Evolutionary conservation across 371 early-diverging fungal genomes (phyloP).

Genomic region (Lichtheimia ramosa): DNA sequence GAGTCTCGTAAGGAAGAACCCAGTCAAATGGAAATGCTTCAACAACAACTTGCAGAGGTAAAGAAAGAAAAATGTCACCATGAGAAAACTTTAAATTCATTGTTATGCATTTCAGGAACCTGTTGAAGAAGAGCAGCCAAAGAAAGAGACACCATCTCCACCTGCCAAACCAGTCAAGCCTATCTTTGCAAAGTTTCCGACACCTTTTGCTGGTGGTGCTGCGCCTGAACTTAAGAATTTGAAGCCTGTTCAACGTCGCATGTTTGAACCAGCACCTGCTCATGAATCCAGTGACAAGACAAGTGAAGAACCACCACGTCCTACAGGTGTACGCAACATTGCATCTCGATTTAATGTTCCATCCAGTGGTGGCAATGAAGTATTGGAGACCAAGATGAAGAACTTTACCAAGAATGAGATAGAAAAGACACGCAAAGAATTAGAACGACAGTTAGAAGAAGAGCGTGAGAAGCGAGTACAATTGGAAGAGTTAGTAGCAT

Average conservation of each 20-base stretch:
- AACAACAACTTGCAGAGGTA: conserved; percentile 37
- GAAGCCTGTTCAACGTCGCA: conserved; percentile 43
- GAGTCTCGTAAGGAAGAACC: conserved; percentile 25
- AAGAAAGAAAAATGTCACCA: not conserved
- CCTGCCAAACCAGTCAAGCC: conserved; percentile 65
- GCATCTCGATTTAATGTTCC: conserved; percentile 57
- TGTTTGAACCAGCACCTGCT: conserved; percentile 39
- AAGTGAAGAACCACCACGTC: conserved; percentile 34
- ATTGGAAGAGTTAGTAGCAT: conserved; percentile 46
- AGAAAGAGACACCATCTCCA: conserved; percentile 24
- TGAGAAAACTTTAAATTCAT: not conserved
- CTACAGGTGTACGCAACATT: conserved; percentile 54
- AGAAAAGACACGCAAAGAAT: conserved; percentile 53
- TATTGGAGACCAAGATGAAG: conserved; percentile 57
- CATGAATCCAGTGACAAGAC: conserved; percentile 18
- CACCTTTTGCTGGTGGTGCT: conserved; percentile 56
- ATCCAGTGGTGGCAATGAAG: conserved; percentile 47
- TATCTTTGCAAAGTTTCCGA: conserved; percentile 67
- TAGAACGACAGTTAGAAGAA: conserved; percentile 39
- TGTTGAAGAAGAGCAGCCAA: conserved; percentile 14
- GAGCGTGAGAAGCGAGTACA: conserved; percentile 51
- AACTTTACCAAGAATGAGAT: conserved; percentile 61
- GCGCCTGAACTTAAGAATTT: conserved; percentile 38
- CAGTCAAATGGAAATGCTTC: conserved; percentile 45
- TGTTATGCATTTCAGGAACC: conserved; percentile 2